Conservation (phyloP, 106 monocot species). For the Allium fistulosum region DNA sequence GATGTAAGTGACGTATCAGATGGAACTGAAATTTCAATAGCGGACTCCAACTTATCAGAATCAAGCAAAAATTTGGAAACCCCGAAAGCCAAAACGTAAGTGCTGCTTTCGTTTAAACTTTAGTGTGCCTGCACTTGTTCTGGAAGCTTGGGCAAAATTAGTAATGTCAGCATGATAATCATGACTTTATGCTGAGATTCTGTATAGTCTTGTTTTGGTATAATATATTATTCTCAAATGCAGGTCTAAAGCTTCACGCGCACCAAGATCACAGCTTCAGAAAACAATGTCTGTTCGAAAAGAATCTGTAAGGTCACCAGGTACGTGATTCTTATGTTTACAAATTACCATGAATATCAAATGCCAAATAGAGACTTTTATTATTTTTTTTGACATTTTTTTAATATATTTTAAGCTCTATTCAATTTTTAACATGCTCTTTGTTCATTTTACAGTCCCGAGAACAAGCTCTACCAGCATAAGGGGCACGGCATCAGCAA, state of each 20-base stretch:
- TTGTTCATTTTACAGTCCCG: too few relatives aligned
- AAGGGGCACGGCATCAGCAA: too few relatives aligned
- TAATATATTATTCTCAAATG: conserved; percentile 9
- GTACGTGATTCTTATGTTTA: conserved; percentile 9
- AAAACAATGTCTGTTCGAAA: conserved; percentile 17
- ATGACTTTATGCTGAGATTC: neutral
- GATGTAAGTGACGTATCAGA: conserved; percentile 40
- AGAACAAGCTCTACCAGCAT: too few relatives aligned
- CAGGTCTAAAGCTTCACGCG: conserved; percentile 38
- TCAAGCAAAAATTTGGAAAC: conserved; percentile 11
- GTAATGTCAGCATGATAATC: neutral
- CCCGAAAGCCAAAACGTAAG: conserved; percentile 25
- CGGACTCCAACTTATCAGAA: conserved; percentile 30
- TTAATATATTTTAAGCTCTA: too few relatives aligned
- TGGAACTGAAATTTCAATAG: conserved; percentile 52
- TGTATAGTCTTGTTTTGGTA: neutral
- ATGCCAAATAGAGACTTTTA: too few relatives aligned
- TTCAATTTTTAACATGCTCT: too few relatives aligned
- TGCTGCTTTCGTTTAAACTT: neutral
- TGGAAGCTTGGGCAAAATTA: neutral
- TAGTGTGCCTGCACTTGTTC: neutral
- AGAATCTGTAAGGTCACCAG: conserved; percentile 42
- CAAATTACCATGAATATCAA: too few relatives aligned
- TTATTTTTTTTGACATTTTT: too few relatives aligned
- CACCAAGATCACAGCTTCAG: conserved; percentile 20